Conservation (phyloP, 192 early-diverging fungal genomes). For the Backusella macrospora region DNA sequence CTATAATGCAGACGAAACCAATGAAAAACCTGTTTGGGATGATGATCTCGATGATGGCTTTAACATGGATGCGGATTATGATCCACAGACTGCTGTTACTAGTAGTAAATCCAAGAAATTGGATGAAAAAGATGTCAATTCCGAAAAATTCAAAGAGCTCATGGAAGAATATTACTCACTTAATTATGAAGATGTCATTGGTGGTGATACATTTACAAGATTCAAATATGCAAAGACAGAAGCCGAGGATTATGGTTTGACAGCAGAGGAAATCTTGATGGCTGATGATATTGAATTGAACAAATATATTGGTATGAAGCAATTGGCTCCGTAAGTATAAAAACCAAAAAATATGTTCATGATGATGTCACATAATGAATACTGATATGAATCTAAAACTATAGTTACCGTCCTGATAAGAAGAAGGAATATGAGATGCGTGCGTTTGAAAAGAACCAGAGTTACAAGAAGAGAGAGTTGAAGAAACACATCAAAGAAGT, state of each 20-base stretch:
- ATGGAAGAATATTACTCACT: slow-evolving; percentile 92
- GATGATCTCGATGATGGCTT: slow-evolving; percentile 71
- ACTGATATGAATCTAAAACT: no score
- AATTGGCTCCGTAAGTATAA: slow-evolving; percentile 78
- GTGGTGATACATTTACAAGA: slow-evolving; percentile 75
- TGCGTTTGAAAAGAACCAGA: slow-evolving; percentile 30
- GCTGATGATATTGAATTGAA: slow-evolving; percentile 90
- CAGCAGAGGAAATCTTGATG: slow-evolving; percentile 83
- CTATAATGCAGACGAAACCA: slow-evolving; percentile 60
- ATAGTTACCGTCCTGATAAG: slow-evolving; percentile 51
- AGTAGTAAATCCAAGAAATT: background rate
- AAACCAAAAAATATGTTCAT: background rate
- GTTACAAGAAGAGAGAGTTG: slow-evolving; percentile 24
- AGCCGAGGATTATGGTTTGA: slow-evolving; percentile 75
- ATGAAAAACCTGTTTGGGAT: slow-evolving; percentile 83
- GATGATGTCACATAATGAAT: background rate
- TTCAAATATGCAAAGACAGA: slow-evolving; percentile 93
- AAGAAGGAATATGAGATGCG: slow-evolving; percentile 49
- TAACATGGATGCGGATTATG: slow-evolving; percentile 91
- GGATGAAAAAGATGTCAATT: slow-evolving; percentile 25
- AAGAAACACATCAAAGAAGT: slow-evolving; percentile 14
- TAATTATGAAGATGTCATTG: slow-evolving; percentile 92
- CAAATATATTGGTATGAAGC: slow-evolving; percentile 83
- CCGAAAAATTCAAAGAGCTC: slow-evolving; percentile 64
- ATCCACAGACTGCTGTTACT: slow-evolving; percentile 46